A percentile compares a stretch with the other conserved stretches of the same genome.
Conservation (phyloP, 228 moss, liverwort and hornwort species). For the Sphagnum magellanicum region DNA sequence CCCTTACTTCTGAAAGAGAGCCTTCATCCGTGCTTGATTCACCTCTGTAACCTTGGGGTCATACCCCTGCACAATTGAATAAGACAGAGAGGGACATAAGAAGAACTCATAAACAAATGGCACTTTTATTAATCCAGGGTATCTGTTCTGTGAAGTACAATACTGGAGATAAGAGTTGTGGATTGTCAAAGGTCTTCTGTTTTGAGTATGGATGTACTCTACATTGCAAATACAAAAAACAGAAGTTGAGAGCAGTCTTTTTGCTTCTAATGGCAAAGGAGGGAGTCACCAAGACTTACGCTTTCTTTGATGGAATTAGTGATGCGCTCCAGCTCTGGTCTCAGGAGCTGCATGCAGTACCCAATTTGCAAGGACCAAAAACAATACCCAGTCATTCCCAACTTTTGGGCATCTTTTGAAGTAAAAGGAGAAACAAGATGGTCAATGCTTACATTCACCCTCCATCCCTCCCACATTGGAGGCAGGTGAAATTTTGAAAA, state of each 20-base stretch:
- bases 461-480: too few relatives aligned
- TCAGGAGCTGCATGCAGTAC: slow-evolving; percentile 65
- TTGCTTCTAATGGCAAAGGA: background rate
- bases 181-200: too few relatives aligned
- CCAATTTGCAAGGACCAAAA: background rate
- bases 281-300: slow-evolving; percentile 31
- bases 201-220: too few relatives aligned
- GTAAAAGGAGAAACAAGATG: background rate
- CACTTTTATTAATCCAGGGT: background rate
- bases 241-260: too few relatives aligned
- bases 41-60: slow-evolving; percentile 86
- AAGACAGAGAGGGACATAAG: background rate
- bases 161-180: too few relatives aligned
- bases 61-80: slow-evolving; percentile 54
- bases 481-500: too few relatives aligned
- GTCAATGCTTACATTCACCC: background rate
- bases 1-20: slow-evolving; percentile 64
- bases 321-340: slow-evolving; percentile 91
- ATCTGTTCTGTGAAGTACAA: too few relatives aligned
- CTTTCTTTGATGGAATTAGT: slow-evolving; percentile 86
- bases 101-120: background rate
- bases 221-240: too few relatives aligned
- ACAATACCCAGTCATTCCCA: background rate
- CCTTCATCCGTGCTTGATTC: slow-evolving; percentile 85
- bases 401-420: background rate